phyloP scores from a whole-genome alignment of 1,284 basidiomycete species.

The Apiotrichum veenhuisii region DNA sequence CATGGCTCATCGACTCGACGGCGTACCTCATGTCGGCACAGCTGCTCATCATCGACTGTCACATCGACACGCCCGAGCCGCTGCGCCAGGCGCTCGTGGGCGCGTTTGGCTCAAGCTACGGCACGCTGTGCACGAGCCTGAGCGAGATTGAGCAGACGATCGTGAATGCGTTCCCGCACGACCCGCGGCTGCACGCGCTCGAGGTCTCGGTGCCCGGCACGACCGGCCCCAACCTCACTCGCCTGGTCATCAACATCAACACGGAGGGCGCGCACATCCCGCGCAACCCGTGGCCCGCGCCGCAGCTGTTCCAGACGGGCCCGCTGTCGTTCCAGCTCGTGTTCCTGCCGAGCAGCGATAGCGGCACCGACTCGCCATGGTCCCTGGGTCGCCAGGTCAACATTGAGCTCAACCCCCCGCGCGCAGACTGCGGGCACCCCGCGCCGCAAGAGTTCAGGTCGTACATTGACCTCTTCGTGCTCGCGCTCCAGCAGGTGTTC shows the following conservation, averaged over 20 bases:
- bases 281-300: neutral
- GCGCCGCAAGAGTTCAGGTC: neutral
- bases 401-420: conserved; percentile 2
- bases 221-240: neutral
- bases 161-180: neutral
- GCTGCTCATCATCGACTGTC: neutral
- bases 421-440: neutral
- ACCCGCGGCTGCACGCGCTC: neutral
- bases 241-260: neutral
- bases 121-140: neutral
- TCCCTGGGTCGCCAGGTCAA: neutral
- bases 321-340: conserved; percentile 1
- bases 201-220: neutral
- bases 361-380: neutral
- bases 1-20: neutral
- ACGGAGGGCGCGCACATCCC: neutral
- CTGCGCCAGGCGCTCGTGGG: neutral
- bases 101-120: neutral
- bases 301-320: neutral
- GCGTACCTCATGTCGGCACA: neutral
- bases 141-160: neutral
- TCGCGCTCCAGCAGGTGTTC: neutral
- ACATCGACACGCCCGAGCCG: neutral
- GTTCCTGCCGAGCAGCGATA: neutral
- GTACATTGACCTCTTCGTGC: conserved; percentile 2